These are phyloP conservation scores for Candida quercuum DNA, from an alignment of 805 yeast species.

Conservation along the genomic window DNA sequence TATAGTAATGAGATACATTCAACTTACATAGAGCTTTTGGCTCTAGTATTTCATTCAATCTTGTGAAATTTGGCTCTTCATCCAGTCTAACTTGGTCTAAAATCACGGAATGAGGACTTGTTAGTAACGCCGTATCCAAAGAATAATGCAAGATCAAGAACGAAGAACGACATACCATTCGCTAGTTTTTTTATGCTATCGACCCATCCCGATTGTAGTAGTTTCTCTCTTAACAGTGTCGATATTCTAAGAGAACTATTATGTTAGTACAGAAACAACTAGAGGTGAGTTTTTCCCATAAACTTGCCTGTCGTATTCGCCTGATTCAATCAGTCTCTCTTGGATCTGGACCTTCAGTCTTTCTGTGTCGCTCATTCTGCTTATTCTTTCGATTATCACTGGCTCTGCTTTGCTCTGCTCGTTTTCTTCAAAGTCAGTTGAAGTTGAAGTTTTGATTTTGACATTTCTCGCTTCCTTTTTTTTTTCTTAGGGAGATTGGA, in stretches of 20 bases:
- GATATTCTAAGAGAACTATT: slow-evolving; percentile 38
- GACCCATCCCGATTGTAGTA: slow-evolving; percentile 82
- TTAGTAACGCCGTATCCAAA: not conserved
- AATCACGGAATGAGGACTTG: no score
- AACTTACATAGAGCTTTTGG: slow-evolving; percentile 57
- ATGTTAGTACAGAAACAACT: not conserved
- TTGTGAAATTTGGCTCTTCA: slow-evolving; percentile 45
- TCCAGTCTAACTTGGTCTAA: slow-evolving; percentile 35
- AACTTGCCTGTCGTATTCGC: slow-evolving; percentile 66
- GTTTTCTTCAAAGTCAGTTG: not conserved
- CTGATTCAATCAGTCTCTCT: slow-evolving; percentile 64
- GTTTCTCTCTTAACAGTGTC: slow-evolving; percentile 52
- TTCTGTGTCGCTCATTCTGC: slow-evolving; percentile 7
- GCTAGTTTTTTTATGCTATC: slow-evolving; percentile 66
- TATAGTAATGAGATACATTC: not conserved
- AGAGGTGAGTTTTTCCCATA: not conserved
- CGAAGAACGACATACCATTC: slow-evolving; percentile 36
- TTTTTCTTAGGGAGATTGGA: no score
- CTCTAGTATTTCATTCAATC: slow-evolving; percentile 46
- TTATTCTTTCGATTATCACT: not conserved
- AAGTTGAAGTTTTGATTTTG: not conserved
- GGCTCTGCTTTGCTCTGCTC: not conserved
- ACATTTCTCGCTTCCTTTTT: no score
- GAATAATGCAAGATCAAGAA: not conserved
- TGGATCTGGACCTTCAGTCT: slow-evolving; percentile 56